Evolutionary conservation across 1,139 yeast species (phyloP).

Genomic region (Candida sanyaensis): DNA sequence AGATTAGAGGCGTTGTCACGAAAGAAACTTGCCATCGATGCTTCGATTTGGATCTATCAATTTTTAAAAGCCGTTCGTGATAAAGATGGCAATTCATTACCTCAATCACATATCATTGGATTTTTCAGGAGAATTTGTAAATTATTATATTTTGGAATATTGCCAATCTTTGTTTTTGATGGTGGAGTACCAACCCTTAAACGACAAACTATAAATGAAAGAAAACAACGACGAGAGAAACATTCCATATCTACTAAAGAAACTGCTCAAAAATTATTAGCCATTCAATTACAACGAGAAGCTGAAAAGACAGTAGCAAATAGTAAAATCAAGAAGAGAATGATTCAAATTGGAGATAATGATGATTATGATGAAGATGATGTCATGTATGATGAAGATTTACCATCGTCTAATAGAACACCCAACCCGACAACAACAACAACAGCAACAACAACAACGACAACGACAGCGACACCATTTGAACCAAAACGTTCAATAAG

Average conservation of each 20-base stretch:
- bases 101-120: constrained; percentile 87
- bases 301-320: constrained; percentile 28
- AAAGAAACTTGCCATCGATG: constrained; percentile 89
- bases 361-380: constrained; percentile 14
- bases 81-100: constrained; percentile 73
- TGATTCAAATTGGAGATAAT: constrained; percentile 1
- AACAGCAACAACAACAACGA: too few relatives aligned
- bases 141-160: constrained; percentile 81
- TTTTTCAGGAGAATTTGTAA: constrained; percentile 94
- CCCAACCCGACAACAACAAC: neutral
- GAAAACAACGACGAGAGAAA: constrained; percentile 76
- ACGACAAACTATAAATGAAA: constrained; percentile 66
- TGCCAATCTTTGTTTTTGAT: constrained; percentile 94
- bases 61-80: constrained; percentile 94
- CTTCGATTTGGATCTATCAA: constrained; percentile 98
- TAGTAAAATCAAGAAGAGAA: constrained; percentile 1
- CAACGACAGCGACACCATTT: constrained; percentile 11
- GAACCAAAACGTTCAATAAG: constrained; percentile 13
- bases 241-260: constrained; percentile 67
- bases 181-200: constrained; percentile 94
- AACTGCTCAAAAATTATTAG: constrained; percentile 80
- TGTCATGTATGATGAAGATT: constrained; percentile 41
- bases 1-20: constrained; percentile 79
- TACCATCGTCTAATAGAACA: constrained; percentile 29
- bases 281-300: constrained; percentile 71